Base-by-base conservation (phyloP, 2,329 filamentous ascomycete species). In the Fusarium sp. region DNA sequence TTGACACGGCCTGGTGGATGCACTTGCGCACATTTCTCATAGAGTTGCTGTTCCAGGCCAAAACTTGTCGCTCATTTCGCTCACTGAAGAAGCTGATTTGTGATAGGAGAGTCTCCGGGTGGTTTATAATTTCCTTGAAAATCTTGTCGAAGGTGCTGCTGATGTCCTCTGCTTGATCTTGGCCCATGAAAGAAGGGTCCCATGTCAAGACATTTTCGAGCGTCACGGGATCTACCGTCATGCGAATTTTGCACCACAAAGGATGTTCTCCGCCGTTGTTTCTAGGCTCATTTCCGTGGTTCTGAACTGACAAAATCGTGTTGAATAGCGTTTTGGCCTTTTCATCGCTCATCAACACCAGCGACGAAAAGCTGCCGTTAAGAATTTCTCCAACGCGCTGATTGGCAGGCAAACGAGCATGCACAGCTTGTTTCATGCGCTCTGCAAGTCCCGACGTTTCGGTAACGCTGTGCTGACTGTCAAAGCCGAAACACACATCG, bases 71-170 rank as follows among this genome's bases (percentile, higher is more conserved):
- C 74, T 86, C 84, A 73, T 90, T 88, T 17, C 83, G 81, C 62
- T 87, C 84, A 24, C 83, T 88, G 74, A 89, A 87, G 12, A 84
- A 81, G 75, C 86, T 82, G 49, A 88, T 79, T 22, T 85, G 76
- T 47, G 81, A 84, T 47, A 88, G 76, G 7, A 81, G 79, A 38
- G 78, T 81, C 36, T 83, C 81, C 2, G 84, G 83, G 15, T 78
- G 72, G 10, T 80, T 80, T 31, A 86, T 59, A 1, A 87, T 82
- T 22, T 84, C 80, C 24, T 82, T 78, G 41, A 90, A 81, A 5
- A 88, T 84, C 63, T 84, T 84, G 33, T 85, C 84, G 56, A 89
- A 88, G 0, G 86, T 86, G 70, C 82, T 83, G 17, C 84, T 84
- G 11, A 90, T 77, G 52, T 84, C 85, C n/a, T 79, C 77, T 1